Evolutionary conservation across 441 rosid genomes (phyloP), one percentile per base, ranked within the genome.

Genomic region (Geranium incanum): DNA sequence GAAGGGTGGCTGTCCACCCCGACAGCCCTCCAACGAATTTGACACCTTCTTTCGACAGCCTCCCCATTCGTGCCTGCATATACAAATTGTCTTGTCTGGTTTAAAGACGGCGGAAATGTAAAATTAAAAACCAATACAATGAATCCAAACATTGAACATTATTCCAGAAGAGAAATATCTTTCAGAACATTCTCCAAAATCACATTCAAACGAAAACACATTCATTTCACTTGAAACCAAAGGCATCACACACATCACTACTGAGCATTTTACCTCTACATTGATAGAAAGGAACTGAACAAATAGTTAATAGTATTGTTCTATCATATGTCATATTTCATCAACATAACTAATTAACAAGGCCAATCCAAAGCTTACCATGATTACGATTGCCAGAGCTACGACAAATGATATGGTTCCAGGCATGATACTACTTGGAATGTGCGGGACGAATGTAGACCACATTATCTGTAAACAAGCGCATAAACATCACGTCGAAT

Each of bases 1-100:
- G 92, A 78, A 94, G 88, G 19, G 98, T 91, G 6, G 98, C 95
- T 21, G 97, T 89, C 98, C 97, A 94, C 77, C 98, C 98, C 74
- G 95, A 89, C 81, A 87, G 63, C 73, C 84, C 84, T 67, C 88
- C 88, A 4, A 93, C 79, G 68, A 93, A 84, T 75, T 81, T 87
- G 63, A 79, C 87, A 68, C 88, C 90, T 83, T 84, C 69, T 75
- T 84, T 85, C 0, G 97, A 43, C 67, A 91, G 95, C 80, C 81
- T 88, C 65, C 96, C 96, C 0, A 71, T 86, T 70, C 91, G 80
- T 76, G 93, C 92, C 98, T 93, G 89, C 83, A 88, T 28, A 28
- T 28, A 28, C 33, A 28, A 21, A 75, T 83, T 76, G 74, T 21
- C 21, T 77, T 4, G 6, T 52, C n/a, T 52, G 6, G 41, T 38